Evolutionary conservation across 805 yeast species (phyloP).

Genomic region (Monosporozyma servazzii): DNA sequence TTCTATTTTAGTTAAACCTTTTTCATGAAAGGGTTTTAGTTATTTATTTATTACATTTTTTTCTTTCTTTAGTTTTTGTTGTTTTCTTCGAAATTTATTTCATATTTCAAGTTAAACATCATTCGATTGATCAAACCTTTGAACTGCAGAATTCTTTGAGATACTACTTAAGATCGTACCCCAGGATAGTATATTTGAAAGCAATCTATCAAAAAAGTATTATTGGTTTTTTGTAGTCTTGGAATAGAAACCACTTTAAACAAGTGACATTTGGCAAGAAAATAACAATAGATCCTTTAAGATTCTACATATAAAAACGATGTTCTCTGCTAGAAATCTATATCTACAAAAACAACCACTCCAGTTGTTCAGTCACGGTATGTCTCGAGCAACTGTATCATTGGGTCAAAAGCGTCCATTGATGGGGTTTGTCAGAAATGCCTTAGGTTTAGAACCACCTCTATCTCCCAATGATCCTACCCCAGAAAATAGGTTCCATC

Average conservation of each 20-base stretch:
- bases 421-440: conserved; percentile 36
- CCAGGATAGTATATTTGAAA: no score
- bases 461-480: conserved; percentile 60
- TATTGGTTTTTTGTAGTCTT: no score
- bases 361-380: background rate
- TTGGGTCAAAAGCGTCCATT: conserved; percentile 17
- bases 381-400: background rate
- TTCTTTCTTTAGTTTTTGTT: background rate
- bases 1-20: no score
- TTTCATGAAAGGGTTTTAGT: background rate
- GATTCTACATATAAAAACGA: background rate
- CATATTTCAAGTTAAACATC: background rate
- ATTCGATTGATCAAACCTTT: background rate
- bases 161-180: no score
- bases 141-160: no score
- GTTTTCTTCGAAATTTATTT: background rate
- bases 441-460: conserved; percentile 54
- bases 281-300: background rate
- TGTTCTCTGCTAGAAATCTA: background rate
- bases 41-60: background rate
- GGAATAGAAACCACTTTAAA: background rate
- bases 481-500: conserved; percentile 62
- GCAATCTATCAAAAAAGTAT: background rate
- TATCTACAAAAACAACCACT: conserved; percentile 4
- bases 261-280: background rate